Evolutionary conservation across 495 filamentous ascomycete genomes (phyloP).

Genomic region (Trichocladium antarcticum): DNA sequence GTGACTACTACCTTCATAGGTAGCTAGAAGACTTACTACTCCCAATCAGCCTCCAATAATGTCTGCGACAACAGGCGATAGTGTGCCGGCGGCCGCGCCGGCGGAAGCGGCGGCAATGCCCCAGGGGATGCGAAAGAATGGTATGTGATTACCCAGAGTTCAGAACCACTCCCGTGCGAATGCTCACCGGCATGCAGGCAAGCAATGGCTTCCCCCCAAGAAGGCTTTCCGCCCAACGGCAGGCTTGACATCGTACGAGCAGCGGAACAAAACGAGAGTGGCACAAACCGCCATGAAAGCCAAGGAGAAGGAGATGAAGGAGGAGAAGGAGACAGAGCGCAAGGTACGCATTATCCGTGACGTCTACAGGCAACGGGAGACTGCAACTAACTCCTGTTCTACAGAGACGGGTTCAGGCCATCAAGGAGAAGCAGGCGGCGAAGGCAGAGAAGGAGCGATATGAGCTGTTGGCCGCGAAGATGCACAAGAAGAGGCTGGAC

Average conservation of each 20-base stretch:
- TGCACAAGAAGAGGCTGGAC: constrained; percentile 92
- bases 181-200: constrained; percentile 45
- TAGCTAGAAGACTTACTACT: not conserved
- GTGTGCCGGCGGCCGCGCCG: not conserved
- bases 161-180: not conserved
- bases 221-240: constrained; percentile 77
- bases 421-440: constrained; percentile 69
- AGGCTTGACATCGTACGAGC: constrained; percentile 65
- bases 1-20: not conserved
- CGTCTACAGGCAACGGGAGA: not conserved
- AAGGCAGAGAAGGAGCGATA: constrained; percentile 92
- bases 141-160: constrained; percentile 26
- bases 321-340: constrained; percentile 81
- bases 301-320: constrained; percentile 87
- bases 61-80: constrained; percentile 11
- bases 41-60: constrained; percentile 4
- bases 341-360: constrained; percentile 43
- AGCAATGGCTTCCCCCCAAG: constrained; percentile 80
- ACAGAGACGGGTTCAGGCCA: constrained; percentile 62
- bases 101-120: constrained; percentile 18
- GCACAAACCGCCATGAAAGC: constrained; percentile 66
- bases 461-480: constrained; percentile 91
- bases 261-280: constrained; percentile 54
- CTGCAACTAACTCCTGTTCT: constrained; percentile 3
- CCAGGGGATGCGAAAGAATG: constrained; percentile 56